Conservation (phyloP, 208 protist genomes). For the Crithidia bombi region DNA sequence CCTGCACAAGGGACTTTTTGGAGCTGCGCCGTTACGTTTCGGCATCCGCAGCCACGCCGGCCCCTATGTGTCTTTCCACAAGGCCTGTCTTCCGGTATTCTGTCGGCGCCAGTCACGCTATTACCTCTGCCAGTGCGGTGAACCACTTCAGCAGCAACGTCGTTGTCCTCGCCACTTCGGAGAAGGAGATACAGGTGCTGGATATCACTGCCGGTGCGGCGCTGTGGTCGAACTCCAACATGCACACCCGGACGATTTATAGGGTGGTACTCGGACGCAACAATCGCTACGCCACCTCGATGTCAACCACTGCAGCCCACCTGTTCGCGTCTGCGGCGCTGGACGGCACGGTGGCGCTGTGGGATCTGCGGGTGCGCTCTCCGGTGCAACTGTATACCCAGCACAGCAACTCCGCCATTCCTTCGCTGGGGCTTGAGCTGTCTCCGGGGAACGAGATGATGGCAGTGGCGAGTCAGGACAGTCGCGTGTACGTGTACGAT, state of each 20-base stretch:
- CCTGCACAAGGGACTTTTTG: constrained; percentile 42
- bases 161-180: constrained; percentile 67
- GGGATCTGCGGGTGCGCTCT: constrained; percentile 64
- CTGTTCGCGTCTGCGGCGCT: constrained; percentile 72
- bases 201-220: constrained; percentile 56
- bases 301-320: constrained; percentile 40
- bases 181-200: constrained; percentile 69
- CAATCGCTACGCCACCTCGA: constrained; percentile 44
- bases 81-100: constrained; percentile 39
- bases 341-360: constrained; percentile 71
- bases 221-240: constrained; percentile 45
- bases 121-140: constrained; percentile 63
- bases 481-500: constrained; percentile 73
- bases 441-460: constrained; percentile 56
- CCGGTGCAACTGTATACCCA: constrained; percentile 70
- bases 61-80: constrained; percentile 21
- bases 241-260: constrained; percentile 76
- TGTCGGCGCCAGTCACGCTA: constrained; percentile 42
- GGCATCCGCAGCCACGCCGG: neutral
- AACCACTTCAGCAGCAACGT: constrained; percentile 83
- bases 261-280: constrained; percentile 53
- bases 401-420: constrained; percentile 69
- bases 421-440: constrained; percentile 62
- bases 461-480: constrained; percentile 81
- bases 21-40: constrained; percentile 34